A percentile compares a stretch with the other conserved stretches of the same genome.
phyloP scores from a whole-genome alignment of 2,329 filamentous ascomycete species.

The Colletotrichum gloeosporioides region DNA sequence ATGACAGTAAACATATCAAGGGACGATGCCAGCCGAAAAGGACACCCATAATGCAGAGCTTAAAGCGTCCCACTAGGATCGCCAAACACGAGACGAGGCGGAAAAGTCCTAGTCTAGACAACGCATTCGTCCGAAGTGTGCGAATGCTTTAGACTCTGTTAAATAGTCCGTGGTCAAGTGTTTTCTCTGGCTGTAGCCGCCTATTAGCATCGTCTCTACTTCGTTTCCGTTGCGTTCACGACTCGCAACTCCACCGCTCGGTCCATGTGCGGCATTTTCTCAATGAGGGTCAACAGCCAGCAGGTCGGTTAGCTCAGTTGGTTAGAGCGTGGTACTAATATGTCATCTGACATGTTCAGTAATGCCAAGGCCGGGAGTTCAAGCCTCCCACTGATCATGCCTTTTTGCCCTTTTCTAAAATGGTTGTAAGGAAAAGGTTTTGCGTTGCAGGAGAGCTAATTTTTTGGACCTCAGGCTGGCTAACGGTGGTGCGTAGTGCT shows the following conservation, averaged over 20 bases:
- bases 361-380: slow-evolving; percentile 22
- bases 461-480: not conserved
- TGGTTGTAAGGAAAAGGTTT: not conserved
- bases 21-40: not conserved
- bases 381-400: slow-evolving; percentile 20
- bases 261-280: not conserved
- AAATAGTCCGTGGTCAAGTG: not conserved
- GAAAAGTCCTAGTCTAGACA: not conserved
- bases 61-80: not conserved
- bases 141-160: not conserved
- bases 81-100: not conserved
- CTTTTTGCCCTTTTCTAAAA: not conserved
- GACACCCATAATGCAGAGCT: not conserved
- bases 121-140: not conserved
- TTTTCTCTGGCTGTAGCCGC: not conserved
- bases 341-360: slow-evolving; percentile 2
- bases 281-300: fast-evolving
- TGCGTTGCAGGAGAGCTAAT: not conserved
- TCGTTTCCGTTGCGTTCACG: not conserved
- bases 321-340: slow-evolving; percentile 24
- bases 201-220: not conserved
- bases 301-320: slow-evolving; percentile 23
- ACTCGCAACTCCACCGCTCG: not conserved
- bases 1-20: not conserved
- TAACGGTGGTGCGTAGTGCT: not conserved